Percentiles rank a stretch among this genome's conserved stretches.
Evolutionary conservation across 441 rosid species (phyloP).

Genomic region (Theobroma grandiflorum): DNA sequence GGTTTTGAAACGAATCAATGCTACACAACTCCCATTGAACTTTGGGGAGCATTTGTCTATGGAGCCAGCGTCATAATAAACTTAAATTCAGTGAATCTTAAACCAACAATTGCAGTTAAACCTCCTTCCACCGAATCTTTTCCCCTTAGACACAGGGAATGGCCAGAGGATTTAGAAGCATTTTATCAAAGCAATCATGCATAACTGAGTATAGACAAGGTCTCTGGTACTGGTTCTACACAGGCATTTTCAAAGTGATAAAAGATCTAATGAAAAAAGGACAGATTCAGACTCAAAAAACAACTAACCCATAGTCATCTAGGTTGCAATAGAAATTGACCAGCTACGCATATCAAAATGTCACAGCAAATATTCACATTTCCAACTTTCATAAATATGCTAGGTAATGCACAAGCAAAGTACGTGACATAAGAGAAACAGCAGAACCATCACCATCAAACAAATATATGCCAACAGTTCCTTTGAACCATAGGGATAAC

Average conservation of each 20-base stretch:
- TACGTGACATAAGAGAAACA: not conserved
- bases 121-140: too few relatives aligned
- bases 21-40: not conserved
- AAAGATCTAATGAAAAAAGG: not conserved
- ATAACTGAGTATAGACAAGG: not conserved
- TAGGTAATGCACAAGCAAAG: not conserved
- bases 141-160: not conserved
- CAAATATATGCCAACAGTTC: not conserved
- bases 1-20: not conserved
- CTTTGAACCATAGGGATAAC: not conserved
- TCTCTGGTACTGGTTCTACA: not conserved
- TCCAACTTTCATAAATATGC: slow-evolving; percentile 6
- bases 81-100: too few relatives aligned
- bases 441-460: not conserved
- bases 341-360: not conserved
- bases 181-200: slow-evolving; percentile 13
- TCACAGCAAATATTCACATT: not conserved
- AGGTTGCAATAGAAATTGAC: not conserved
- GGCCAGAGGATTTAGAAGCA: not conserved
- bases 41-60: not conserved
- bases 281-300: not conserved
- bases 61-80: not conserved
- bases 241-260: not conserved
- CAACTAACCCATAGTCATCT: not conserved
- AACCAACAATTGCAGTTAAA: not conserved